phyloP scores from a whole-genome alignment of 768 basidiomycete species.

The Mycena crocata region DNA sequence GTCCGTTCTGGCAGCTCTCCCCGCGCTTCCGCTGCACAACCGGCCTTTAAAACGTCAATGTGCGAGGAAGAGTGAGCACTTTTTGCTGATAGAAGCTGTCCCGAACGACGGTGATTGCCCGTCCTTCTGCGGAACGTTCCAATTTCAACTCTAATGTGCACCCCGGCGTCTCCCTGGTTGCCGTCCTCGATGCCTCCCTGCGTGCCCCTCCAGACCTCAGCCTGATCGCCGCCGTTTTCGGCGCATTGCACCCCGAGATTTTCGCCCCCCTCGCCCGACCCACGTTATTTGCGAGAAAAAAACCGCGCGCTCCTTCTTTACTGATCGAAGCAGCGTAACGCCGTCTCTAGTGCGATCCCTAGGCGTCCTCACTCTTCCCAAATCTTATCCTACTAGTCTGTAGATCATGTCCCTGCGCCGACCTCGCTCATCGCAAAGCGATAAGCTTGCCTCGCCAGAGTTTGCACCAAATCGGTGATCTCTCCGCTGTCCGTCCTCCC shows the following conservation, averaged over 20 bases:
- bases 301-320: constrained; percentile 5
- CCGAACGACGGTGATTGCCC: constrained; percentile 14
- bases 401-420: constrained; percentile 22
- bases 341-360: constrained; percentile 21
- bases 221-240: constrained; percentile 6
- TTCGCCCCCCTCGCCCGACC: background rate
- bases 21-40: constrained; percentile 28
- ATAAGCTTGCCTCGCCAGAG: constrained; percentile 29
- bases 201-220: background rate
- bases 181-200: constrained; percentile 25
- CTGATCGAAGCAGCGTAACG: constrained; percentile 19
- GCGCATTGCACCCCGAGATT: constrained; percentile 12
- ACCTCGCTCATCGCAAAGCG: constrained; percentile 11
- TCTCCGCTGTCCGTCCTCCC: constrained; percentile 13
- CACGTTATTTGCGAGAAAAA: constrained; percentile 5
- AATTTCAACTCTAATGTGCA: constrained; percentile 18
- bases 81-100: constrained; percentile 24
- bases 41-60: constrained; percentile 30
- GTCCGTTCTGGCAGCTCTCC: background rate
- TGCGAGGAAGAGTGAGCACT: constrained; percentile 4
- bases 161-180: constrained; percentile 14
- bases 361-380: background rate
- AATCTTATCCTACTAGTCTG: constrained; percentile 23
- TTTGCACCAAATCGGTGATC: constrained; percentile 30
- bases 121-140: constrained; percentile 25